Evolutionary conservation across 768 basidiomycete species (phyloP).

Genomic region (Tricholoma sp.): DNA sequence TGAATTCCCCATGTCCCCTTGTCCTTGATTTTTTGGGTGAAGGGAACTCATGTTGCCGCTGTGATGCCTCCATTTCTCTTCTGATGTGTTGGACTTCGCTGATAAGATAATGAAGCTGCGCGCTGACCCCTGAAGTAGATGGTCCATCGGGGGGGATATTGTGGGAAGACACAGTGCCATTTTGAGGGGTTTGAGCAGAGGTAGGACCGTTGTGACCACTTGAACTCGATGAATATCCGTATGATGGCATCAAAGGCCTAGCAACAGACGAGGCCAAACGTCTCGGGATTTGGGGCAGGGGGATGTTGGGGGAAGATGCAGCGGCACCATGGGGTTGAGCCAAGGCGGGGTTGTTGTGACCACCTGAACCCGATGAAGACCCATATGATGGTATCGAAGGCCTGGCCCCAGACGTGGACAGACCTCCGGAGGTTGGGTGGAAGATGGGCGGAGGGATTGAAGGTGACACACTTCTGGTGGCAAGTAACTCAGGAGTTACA

Average conservation of each 20-base stretch:
- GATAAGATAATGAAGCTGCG: neutral
- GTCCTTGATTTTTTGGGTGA: neutral
- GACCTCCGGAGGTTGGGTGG: too few relatives aligned
- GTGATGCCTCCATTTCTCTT: neutral
- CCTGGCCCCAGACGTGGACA: too few relatives aligned
- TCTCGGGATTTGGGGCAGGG: neutral
- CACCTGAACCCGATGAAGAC: too few relatives aligned
- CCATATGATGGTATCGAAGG: too few relatives aligned
- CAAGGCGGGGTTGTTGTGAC: too few relatives aligned
- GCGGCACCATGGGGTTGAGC: too few relatives aligned
- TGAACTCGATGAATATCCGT: neutral
- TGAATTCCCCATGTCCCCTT: conserved; percentile 1
- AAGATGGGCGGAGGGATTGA: too few relatives aligned
- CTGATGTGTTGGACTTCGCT: neutral
- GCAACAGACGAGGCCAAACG: neutral
- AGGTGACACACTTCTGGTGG: too few relatives aligned
- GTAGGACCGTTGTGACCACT: neutral
- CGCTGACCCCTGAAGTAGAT: neutral
- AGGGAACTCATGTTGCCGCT: neutral
- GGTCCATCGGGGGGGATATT: neutral
- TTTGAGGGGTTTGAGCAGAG: neutral
- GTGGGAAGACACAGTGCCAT: neutral
- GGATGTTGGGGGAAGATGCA: neutral
- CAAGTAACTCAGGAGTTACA: too few relatives aligned
- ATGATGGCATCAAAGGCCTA: neutral